A percentile compares a stretch with the other conserved stretches of the same genome.
phyloP scores from a whole-genome alignment of 1,284 basidiomycete genomes.

The Testicularia cyperi region DNA sequence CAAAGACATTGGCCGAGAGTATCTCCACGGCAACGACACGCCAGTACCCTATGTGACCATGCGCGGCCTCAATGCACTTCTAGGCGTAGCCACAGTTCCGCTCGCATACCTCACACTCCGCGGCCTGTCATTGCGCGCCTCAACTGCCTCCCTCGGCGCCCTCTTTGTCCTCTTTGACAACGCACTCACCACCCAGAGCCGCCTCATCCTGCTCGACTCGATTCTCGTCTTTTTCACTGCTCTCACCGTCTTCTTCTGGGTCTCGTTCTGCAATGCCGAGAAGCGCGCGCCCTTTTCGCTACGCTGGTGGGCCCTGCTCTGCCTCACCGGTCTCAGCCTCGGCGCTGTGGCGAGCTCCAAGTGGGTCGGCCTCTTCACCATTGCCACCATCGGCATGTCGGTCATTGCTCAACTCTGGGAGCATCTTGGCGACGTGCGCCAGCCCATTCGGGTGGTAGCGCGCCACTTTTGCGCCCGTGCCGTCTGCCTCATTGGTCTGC shows the following conservation, averaged over 20 bases:
- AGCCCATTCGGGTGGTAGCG: conserved; percentile 74
- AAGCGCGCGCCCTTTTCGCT: conserved; percentile 72
- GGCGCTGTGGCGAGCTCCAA: conserved; percentile 92
- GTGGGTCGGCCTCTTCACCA: conserved; percentile 99
- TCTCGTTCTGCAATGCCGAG: conserved; percentile 88
- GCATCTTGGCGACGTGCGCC: conserved; percentile 81
- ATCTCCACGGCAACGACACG: conserved; percentile 49
- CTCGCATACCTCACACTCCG: conserved; percentile 91
- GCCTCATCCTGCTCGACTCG: conserved; percentile 94
- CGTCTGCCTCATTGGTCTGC: conserved; percentile 81
- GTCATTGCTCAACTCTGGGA: conserved; percentile 87
- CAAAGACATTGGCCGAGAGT: conserved; percentile 77
- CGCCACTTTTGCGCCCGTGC: conserved; percentile 86
- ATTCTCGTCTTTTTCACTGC: conserved; percentile 97
- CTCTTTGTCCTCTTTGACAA: conserved; percentile 96
- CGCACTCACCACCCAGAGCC: conserved; percentile 88
- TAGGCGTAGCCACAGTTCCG: conserved; percentile 86
- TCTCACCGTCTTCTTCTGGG: conserved; percentile 81
- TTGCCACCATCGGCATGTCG: conserved; percentile 84
- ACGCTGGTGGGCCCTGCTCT: conserved; percentile 89
- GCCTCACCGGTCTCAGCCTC: conserved; percentile 81
- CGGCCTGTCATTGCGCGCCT: conserved; percentile 77
- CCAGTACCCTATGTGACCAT: conserved; percentile 91
- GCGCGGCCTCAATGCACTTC: conserved; percentile 85
- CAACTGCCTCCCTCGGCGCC: conserved; percentile 83